Percentiles rank a stretch among this genome's conserved stretches.
Evolutionary conservation across 352 stramenopile species (phyloP).

Genomic region (Globisporangium acanthophoron): DNA sequence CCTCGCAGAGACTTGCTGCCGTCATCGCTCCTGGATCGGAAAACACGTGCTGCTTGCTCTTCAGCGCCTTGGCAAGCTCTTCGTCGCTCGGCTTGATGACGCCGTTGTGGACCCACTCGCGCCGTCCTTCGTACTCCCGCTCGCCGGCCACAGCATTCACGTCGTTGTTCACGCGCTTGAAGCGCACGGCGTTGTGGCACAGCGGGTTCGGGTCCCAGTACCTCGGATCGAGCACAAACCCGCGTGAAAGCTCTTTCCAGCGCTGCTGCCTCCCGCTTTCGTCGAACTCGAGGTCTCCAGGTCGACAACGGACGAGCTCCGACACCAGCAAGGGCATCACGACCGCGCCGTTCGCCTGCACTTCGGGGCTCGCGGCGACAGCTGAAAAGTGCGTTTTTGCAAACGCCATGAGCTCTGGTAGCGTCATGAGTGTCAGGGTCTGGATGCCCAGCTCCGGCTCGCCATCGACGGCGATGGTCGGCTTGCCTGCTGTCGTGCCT

Average conservation of each 20-base stretch:
- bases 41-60: constrained; percentile 29
- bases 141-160: constrained; percentile 13
- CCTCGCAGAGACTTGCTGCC: constrained; percentile 19
- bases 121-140: constrained; percentile 46
- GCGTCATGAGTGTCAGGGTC: constrained; percentile 22
- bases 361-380: constrained; percentile 10
- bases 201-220: constrained; percentile 53
- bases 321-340: constrained; percentile 59
- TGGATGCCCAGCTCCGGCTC: constrained; percentile 29
- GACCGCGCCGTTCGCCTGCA: constrained; percentile 23
- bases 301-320: constrained; percentile 33
- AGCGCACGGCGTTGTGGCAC: constrained; percentile 46
- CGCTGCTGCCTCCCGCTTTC: background rate
- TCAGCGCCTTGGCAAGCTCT: constrained; percentile 13
- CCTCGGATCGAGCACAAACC: constrained; percentile 53
- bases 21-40: constrained; percentile 19
- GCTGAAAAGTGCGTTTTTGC: constrained; percentile 35
- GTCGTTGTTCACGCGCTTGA: constrained; percentile 26
- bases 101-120: constrained; percentile 30
- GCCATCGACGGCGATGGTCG: constrained; percentile 23
- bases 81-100: constrained; percentile 47
- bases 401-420: constrained; percentile 30
- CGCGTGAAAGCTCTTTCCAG: constrained; percentile 56
- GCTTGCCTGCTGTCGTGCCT: background rate
- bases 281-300: constrained; percentile 14